Evolutionary conservation across 169 alveolate species (phyloP).

Genomic region (Miamiensis avidus): DNA sequence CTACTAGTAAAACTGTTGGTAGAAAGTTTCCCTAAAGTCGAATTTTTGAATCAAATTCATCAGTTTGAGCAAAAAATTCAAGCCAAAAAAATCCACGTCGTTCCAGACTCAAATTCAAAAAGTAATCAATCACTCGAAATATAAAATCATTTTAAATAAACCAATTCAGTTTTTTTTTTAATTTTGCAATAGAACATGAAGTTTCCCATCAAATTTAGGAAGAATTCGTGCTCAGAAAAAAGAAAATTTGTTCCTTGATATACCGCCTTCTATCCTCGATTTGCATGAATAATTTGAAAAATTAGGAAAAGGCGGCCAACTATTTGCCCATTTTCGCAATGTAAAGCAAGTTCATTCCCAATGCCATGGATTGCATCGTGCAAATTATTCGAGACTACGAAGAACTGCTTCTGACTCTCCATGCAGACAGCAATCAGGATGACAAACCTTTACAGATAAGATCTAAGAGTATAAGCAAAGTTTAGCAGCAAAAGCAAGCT

Average conservation of each 20-base stretch:
- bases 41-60: not conserved
- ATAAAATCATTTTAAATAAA: slow-evolving; percentile 4
- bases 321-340: slow-evolving; percentile 40
- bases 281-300: slow-evolving; percentile 22
- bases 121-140: slow-evolving; percentile 4
- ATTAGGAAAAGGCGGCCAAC: slow-evolving; percentile 25
- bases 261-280: slow-evolving; percentile 36
- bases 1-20: slow-evolving; percentile 28
- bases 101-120: too few relatives aligned
- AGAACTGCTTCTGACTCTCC: slow-evolving; percentile 11
- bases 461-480: slow-evolving; percentile 1
- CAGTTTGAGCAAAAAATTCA: slow-evolving; percentile 3
- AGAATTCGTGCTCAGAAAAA: slow-evolving; percentile 32
- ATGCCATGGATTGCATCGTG: slow-evolving; percentile 36
- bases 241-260: slow-evolving; percentile 36
- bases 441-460: not conserved
- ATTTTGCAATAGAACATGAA: not conserved
- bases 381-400: slow-evolving; percentile 43
- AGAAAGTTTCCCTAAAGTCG: slow-evolving; percentile 27
- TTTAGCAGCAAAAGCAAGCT: not conserved
- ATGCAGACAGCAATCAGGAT: not conserved
- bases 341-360: slow-evolving; percentile 25
- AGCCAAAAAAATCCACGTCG: too few relatives aligned
- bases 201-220: slow-evolving; percentile 15
- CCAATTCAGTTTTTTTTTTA: slow-evolving; percentile 7